A percentile compares a stretch with the other conserved stretches of the same genome.
Evolutionary conservation across 352 stramenopile species (phyloP).

Genomic region (Elongisporangium anandrum): DNA sequence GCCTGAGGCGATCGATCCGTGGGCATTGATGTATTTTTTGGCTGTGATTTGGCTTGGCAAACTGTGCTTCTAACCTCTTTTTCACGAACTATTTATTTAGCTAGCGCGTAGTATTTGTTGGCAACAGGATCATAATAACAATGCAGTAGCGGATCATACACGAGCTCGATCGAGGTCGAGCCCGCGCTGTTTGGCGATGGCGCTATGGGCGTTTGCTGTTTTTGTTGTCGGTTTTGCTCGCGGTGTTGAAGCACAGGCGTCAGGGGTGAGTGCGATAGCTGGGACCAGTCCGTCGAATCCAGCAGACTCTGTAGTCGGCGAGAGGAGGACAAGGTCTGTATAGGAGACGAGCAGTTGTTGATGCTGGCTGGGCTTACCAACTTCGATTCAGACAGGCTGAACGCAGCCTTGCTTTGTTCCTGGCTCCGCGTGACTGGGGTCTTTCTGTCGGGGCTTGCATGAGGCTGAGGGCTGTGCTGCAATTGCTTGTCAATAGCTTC

Average conservation of each 20-base stretch:
- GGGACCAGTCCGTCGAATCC: constrained; percentile 66
- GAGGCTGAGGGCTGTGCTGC: not conserved
- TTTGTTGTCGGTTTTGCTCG: not conserved
- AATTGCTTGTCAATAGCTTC: not conserved
- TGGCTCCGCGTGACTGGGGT: not conserved
- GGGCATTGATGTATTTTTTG: not conserved
- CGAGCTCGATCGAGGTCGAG: constrained; percentile 53
- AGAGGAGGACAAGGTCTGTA: constrained; percentile 28
- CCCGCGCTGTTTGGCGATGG: not conserved
- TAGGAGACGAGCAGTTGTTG: not conserved
- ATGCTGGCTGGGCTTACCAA: not conserved
- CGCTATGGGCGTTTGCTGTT: not conserved
- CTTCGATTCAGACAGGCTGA: not conserved
- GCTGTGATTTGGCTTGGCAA: not conserved
- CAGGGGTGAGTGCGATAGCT: constrained; percentile 2
- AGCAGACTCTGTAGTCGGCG: constrained; percentile 48
- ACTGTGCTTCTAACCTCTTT: not conserved
- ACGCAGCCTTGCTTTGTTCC: not conserved
- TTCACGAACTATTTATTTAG: constrained; percentile 35
- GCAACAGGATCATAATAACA: constrained; percentile 81
- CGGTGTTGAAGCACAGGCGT: not conserved
- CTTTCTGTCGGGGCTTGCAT: not conserved
- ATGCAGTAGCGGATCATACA: constrained; percentile 80
- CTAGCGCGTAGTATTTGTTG: constrained; percentile 86
- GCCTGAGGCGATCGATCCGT: constrained; percentile 23